Conservation (phyloP, 1,284 basidiomycete genomes). For the Porodaedalea pini region DNA sequence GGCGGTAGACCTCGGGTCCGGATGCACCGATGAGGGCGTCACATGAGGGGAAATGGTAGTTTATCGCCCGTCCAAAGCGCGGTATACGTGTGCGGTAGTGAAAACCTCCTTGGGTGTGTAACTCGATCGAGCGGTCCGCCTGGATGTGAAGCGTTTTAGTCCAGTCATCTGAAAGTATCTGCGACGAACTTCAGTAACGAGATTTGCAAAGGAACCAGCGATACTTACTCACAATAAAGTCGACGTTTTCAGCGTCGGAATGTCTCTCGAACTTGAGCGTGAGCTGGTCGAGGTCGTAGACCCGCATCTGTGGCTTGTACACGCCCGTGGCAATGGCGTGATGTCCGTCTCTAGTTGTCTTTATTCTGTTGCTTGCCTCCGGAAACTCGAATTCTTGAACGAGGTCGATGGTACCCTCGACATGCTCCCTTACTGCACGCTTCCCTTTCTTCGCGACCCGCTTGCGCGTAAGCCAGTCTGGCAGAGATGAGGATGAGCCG, state of each 20-base stretch:
- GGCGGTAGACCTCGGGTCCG: conserved; percentile 85
- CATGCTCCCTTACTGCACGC: conserved; percentile 59
- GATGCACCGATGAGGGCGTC: conserved; percentile 77
- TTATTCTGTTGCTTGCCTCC: conserved; percentile 90
- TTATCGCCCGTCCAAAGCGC: conserved; percentile 87
- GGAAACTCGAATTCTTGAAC: conserved; percentile 97
- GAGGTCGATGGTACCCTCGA: conserved; percentile 80
- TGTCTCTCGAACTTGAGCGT: conserved; percentile 96
- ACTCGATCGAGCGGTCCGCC: conserved; percentile 89
- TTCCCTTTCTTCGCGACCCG: conserved; percentile 60
- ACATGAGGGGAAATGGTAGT: conserved; percentile 84
- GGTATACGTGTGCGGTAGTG: conserved; percentile 94
- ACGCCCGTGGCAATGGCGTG: conserved; percentile 94
- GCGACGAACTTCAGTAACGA: conserved; percentile 13
- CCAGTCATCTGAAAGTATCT: conserved; percentile 98
- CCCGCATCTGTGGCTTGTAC: conserved; percentile 97
- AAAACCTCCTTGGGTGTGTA: conserved; percentile 93
- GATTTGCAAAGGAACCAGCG: conserved; percentile 7
- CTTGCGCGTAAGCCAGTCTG: conserved; percentile 85
- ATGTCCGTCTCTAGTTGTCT: conserved; percentile 87
- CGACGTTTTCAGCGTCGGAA: conserved; percentile 95
- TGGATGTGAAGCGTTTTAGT: conserved; percentile 98
- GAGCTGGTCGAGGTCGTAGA: conserved; percentile 93
- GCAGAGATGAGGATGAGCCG: conserved; percentile 80
- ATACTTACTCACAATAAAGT: conserved; percentile 88